Base-by-base conservation (phyloP, 495 filamentous ascomycete genomes). In the Clohesyomyces aquaticus region DNA sequence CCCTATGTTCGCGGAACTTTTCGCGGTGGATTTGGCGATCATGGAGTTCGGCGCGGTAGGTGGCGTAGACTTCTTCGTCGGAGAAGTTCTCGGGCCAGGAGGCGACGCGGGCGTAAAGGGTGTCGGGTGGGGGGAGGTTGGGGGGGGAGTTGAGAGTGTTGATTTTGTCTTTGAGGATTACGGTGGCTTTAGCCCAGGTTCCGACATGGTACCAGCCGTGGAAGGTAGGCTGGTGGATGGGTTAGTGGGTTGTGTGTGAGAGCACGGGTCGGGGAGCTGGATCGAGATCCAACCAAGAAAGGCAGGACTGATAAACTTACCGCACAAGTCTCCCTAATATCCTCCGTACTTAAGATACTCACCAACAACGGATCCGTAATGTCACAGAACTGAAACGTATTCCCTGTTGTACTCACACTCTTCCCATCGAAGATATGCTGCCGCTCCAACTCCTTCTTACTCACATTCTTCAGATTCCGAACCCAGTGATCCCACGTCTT, bases 301-400 rank as follows among this genome's bases (percentile, higher is more conserved):
- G 22, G 22, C 14, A 35, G 21, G 58, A 38, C 25, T 19, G 72
- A 52, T 18, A 18, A 1, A 58, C 55, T 25, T 59, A 59, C 58
- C 14, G 72, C 75, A 48, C 80, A 85, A n/a, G 71, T 70, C 23
- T 55, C 59, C 21, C 80, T 71, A 6, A 81, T 60, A 18, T 79
- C 72, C 3, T 79, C 74, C 0, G 76, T 77, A 3, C 79, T 71
- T 11, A 89, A 77, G 3, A 93, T 70, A 0, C 71, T 47, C 0
- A 76, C 74, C 19, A 93, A 72, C 9, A 93, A 69, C 0, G 91
- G 89, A 69, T 97, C 93, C 0, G 83, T 85, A 59, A 98, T 88
- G 73, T 98, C 94, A 76, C 93, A 95, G 28, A 93, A 81, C 79
- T 97, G 94, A 88, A 91, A 98, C 59, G 91, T 85, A 48, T 91